Base-by-base conservation (phyloP, 2,329 filamentous ascomycete genomes). In the Phialophora tarda region DNA sequence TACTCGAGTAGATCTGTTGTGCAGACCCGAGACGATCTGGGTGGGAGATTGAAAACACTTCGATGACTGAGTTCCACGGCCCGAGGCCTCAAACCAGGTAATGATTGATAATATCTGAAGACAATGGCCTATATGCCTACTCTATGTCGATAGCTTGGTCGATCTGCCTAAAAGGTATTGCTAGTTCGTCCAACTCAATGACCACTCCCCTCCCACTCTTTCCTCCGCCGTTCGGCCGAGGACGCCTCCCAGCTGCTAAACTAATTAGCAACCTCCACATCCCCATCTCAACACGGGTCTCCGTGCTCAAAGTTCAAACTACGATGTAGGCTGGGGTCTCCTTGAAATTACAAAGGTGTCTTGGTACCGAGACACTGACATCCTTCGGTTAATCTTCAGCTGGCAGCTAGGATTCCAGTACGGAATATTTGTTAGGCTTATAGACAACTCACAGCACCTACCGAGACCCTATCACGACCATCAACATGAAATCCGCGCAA, bases 401-500 rank as follows among this genome's bases (percentile, higher is more conserved):
- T 17, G 14, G 38, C 5, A 17, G 14, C 14, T 7, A 41, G 38
- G 5, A 41, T 41, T 41, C 38, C 14, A n/a, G 1, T 2, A n/a
- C 14, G 38, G 38, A 17, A 44, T 1, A 44, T n/a, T n/a, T 44
- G 38, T n/a, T 4, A 4, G 17, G 6, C 14, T 17, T n/a, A n/a
- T n/a, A n/a, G 4, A 1, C 17, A 44, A 17, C 17, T n/a, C 2
- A 41, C 17, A n/a, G 17, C 17, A n/a, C 2, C 38, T 21, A 6
- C 14, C 6, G 17, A n/a, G 38, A n/a, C 38, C 1, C 17, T 44
- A n/a, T 7, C 21, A 26, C 4, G 8, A 12, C 24, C 23, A 51
- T 23, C 48, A 51, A 23, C 23, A 51, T 51, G 48, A 51, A 51
- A 26, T 51, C 48, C 5, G 48, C 48, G 21, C 48, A 51, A 23